These are phyloP conservation scores for Aristolochia fimbriata DNA, from an alignment of 164 flowering plant genomes.

Conservation along the genomic window DNA sequence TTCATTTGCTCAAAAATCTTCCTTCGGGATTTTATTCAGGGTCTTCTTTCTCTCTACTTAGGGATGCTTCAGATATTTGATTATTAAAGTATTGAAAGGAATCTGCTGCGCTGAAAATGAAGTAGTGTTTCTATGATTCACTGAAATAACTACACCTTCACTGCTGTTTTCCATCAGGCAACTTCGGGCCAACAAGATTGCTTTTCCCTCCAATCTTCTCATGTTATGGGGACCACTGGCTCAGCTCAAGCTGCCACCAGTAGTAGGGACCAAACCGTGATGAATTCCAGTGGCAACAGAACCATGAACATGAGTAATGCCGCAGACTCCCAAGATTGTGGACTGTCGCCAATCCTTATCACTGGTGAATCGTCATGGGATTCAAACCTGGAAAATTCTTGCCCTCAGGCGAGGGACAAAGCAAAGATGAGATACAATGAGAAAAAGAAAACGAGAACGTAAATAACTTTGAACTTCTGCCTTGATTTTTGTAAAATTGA, in stretches of 20 bases:
- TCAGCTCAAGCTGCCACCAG: slow-evolving; percentile 22
- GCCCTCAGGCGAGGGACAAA: slow-evolving; percentile 57
- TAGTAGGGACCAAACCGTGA: slow-evolving; percentile 18
- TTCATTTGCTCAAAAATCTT: background rate
- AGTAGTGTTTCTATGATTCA: background rate
- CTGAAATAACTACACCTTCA: background rate
- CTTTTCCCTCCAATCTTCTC: slow-evolving; percentile 28
- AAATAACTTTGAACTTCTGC: background rate
- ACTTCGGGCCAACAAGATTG: slow-evolving; percentile 30
- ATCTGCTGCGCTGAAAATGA: background rate
- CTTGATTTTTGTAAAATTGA: background rate
- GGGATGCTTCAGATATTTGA: no score
- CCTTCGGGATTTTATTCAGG: no score
- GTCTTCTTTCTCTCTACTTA: no score
- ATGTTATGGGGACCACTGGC: slow-evolving; percentile 19
- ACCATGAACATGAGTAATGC: slow-evolving; percentile 36
- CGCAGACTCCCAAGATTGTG: slow-evolving; percentile 68
- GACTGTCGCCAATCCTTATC: slow-evolving; percentile 43
- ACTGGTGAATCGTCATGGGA: slow-evolving; percentile 57
- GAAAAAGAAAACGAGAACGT: slow-evolving; percentile 71
- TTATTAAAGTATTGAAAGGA: no score
- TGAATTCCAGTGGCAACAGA: slow-evolving; percentile 28
- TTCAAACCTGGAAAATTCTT: slow-evolving; percentile 30
- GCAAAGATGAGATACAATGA: slow-evolving; percentile 82
- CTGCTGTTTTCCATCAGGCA: slow-evolving; percentile 17